phyloP scores from a whole-genome alignment of 2,329 filamentous ascomycete species.

The Zasmidium angulare region DNA sequence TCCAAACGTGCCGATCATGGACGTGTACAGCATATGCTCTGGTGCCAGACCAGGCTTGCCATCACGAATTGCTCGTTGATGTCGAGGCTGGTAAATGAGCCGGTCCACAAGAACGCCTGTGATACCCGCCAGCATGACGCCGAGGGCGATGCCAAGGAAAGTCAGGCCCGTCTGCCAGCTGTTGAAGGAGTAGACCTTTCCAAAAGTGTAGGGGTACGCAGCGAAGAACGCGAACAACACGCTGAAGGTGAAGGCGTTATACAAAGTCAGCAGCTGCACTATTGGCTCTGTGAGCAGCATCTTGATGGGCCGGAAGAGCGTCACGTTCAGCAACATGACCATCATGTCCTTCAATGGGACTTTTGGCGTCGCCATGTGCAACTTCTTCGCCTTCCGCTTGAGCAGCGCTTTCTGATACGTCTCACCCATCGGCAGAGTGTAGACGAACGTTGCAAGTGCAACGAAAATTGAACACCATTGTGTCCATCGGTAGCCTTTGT shows the following conservation, averaged over 20 bases:
- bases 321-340: conserved; percentile 51
- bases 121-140: not conserved
- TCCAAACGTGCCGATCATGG: conserved; percentile 28
- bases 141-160: conserved; percentile 29
- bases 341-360: conserved; percentile 40
- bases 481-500: conserved; percentile 32
- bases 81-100: conserved; percentile 25
- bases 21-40: conserved; percentile 33
- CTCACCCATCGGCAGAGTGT: conserved; percentile 50
- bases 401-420: conserved; percentile 47
- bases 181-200: conserved; percentile 25
- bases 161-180: conserved; percentile 30
- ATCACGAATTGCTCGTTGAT: not conserved
- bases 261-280: conserved; percentile 46
- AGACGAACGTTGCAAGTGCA: conserved; percentile 44
- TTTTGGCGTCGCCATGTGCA: conserved; percentile 54
- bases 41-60: conserved; percentile 16
- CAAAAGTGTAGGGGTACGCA: conserved; percentile 33
- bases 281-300: conserved; percentile 45
- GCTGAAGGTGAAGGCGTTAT: conserved; percentile 34
- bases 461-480: conserved; percentile 38
- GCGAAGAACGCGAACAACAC: conserved; percentile 34
- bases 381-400: conserved; percentile 47
- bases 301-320: conserved; percentile 49
- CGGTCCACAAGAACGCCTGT: conserved; percentile 21